These are phyloP conservation scores for Penicillium pulvis DNA, from an alignment of 495 filamentous ascomycete genomes.

Conservation along the genomic window DNA sequence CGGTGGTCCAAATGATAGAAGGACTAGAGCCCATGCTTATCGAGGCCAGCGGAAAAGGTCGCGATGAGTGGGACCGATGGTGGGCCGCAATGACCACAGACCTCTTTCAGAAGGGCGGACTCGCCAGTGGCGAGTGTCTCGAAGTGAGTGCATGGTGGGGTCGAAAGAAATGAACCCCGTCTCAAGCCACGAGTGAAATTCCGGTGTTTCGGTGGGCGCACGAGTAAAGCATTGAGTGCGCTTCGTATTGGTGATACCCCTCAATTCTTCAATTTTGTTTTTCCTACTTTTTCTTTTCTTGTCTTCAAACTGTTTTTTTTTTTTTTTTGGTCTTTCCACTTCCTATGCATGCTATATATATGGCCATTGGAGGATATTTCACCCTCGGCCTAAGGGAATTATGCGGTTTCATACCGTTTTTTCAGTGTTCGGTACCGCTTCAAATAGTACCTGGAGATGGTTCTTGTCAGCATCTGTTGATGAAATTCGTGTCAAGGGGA, in stretches of 20 bases:
- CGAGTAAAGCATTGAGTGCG: conserved; percentile 36
- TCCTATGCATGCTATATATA: conserved; percentile 18
- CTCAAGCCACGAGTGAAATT: conserved; percentile 19
- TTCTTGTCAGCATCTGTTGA: conserved; percentile 17
- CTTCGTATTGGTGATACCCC: conserved; percentile 53
- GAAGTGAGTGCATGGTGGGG: conserved; percentile 97
- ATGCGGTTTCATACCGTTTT: conserved; percentile 69
- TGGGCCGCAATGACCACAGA: conserved; percentile 83
- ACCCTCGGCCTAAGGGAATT: conserved; percentile 11
- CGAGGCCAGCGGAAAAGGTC: conserved; percentile 79
- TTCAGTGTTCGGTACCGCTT: conserved; percentile 89
- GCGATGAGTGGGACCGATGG: conserved; percentile 93
- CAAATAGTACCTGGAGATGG: conserved; percentile 76
- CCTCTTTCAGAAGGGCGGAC: conserved; percentile 75
- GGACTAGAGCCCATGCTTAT: conserved; percentile 80
- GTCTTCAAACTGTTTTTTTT: conserved; percentile 25
- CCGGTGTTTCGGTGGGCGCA: conserved; percentile 31
- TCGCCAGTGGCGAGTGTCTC: conserved; percentile 83
- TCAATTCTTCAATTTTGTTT: conserved; percentile 24
- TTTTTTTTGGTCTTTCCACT: conserved; percentile 23
- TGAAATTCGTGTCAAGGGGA: conserved; percentile 11
- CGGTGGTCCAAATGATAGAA: conserved; percentile 85
- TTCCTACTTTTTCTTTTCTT: conserved; percentile 21
- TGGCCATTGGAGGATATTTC: not conserved
- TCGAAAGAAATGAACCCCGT: conserved; percentile 55